These are phyloP conservation scores for Fusarium falciforme DNA, from an alignment of 2,329 filamentous ascomycete genomes.

Conservation along the genomic window DNA sequence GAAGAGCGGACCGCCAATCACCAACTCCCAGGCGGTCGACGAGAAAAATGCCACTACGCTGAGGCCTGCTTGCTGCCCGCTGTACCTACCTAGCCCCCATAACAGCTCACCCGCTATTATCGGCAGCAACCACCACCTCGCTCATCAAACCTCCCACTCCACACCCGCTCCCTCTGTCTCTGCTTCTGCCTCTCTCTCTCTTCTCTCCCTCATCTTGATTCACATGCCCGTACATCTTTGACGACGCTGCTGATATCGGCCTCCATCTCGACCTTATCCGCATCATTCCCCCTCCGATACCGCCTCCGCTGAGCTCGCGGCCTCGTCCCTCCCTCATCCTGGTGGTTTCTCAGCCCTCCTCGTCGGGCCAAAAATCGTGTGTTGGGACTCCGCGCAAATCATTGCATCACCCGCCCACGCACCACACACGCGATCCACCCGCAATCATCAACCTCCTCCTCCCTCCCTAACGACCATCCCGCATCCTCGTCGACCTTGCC, in stretches of 20 bases:
- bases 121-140: slow-evolving; percentile 4
- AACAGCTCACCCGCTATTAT: slow-evolving; percentile 17
- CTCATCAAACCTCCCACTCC: slow-evolving; percentile 38
- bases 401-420: slow-evolving; percentile 46
- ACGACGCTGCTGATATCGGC: slow-evolving; percentile 32
- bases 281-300: slow-evolving; percentile 23
- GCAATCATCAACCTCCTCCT: slow-evolving; percentile 39
- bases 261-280: slow-evolving; percentile 31
- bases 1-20: slow-evolving; percentile 7
- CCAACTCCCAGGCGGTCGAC: neutral
- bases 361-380: slow-evolving; percentile 44
- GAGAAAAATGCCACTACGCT: neutral
- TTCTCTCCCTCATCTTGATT: slow-evolving; percentile 45
- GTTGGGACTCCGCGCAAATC: slow-evolving; percentile 48
- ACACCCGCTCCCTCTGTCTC: slow-evolving; percentile 11
- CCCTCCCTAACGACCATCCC: slow-evolving; percentile 37
- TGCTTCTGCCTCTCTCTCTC: slow-evolving; percentile 12
- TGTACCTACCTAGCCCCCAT: neutral
- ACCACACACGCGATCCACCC: slow-evolving; percentile 46
- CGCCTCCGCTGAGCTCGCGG: slow-evolving; percentile 29
- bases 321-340: slow-evolving; percentile 2
- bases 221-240: slow-evolving; percentile 35
- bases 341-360: slow-evolving; percentile 26
- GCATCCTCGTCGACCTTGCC: slow-evolving; percentile 33
- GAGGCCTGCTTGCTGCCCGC: neutral